Conservation (phyloP, 1,139 yeast genomes). For the Sugiyamaella japonica region DNA sequence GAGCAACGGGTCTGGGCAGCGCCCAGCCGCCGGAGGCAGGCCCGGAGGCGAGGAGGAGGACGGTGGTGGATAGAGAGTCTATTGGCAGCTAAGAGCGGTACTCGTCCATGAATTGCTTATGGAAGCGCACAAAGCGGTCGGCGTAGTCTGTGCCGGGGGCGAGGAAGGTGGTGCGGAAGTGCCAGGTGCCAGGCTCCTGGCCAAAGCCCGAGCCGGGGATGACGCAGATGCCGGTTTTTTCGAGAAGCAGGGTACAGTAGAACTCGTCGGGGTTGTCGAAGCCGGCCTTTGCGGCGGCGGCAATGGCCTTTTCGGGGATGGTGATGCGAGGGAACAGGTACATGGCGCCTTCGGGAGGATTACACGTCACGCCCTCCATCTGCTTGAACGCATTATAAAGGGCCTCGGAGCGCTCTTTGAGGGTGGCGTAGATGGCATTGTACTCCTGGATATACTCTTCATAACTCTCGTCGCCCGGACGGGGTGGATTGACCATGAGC, state of each 20-base stretch:
- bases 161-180: constrained; percentile 90
- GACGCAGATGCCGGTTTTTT: constrained; percentile 92
- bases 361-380: constrained; percentile 82
- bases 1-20: no score
- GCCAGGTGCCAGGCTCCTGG: constrained; percentile 83
- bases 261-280: constrained; percentile 71
- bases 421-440: constrained; percentile 56
- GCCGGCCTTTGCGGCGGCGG: constrained; percentile 56
- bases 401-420: constrained; percentile 60
- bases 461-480: constrained; percentile 71
- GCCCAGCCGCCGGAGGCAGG: no score
- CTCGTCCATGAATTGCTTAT: constrained; percentile 61
- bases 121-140: constrained; percentile 72
- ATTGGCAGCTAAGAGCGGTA: constrained; percentile 41
- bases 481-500: constrained; percentile 91
- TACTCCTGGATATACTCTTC: constrained; percentile 65
- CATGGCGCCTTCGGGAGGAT: constrained; percentile 96
- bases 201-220: constrained; percentile 98
- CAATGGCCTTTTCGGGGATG: constrained; percentile 61
- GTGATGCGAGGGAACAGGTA: constrained; percentile 82
- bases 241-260: constrained; percentile 80
- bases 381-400: constrained; percentile 68
- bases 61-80: no score
- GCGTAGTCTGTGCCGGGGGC: constrained; percentile 96
- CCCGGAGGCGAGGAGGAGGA: no score